Base-by-base conservation (phyloP, 1,284 basidiomycete species). In the Butyriboletus appendiculatus region DNA sequence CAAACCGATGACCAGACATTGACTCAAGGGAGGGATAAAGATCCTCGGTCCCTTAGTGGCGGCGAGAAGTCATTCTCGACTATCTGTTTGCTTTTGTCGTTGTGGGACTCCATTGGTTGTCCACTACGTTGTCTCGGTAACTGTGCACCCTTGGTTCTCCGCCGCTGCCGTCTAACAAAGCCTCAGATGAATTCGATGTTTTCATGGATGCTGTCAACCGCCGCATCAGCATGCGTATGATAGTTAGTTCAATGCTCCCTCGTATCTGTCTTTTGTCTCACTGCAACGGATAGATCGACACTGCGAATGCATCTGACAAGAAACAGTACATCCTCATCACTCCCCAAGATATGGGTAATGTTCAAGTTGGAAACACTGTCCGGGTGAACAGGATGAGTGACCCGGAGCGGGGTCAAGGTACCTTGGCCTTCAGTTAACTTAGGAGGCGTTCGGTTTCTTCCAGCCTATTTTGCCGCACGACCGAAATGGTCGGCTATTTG, bases 1-100 rank as follows among this genome's bases (percentile, higher is more conserved):
- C 85, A 90, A 76, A 91, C 89, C 9, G 88, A 92, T 57, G 88
- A 92, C 59, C 86, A 90, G 67, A 76, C 79, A 15, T 73, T 78
- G 28, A 88, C 84, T 4, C 82, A 87, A 68, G 75, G 73, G 9
- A 76, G 66, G 28, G 84, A 91, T 61, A 93, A 92, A 71, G 90
- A 93, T 65, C 86, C 92, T 5, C 84, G 85, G 41, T 86, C 90
- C 28, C 81, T 99, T 16, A 90, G 88, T 66, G 96, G 96, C 45
- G 96, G 96, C 40, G 96, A 99, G 73, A 96, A 98, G 68, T 96
- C 94, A 6, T 99, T 97, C 75, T 92, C 94, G 7, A 99, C 97
- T 0, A 94, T 98, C 59, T 96, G 94, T 62, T 73, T 99, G 49
- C 76, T 99, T 47, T 76, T 98, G 30, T 88, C 97, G 7, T 77